Percentiles rank a stretch among this genome's conserved stretches.
Evolutionary conservation across 441 rosid species (phyloP).

Genomic region (Corymbia citriodora): DNA sequence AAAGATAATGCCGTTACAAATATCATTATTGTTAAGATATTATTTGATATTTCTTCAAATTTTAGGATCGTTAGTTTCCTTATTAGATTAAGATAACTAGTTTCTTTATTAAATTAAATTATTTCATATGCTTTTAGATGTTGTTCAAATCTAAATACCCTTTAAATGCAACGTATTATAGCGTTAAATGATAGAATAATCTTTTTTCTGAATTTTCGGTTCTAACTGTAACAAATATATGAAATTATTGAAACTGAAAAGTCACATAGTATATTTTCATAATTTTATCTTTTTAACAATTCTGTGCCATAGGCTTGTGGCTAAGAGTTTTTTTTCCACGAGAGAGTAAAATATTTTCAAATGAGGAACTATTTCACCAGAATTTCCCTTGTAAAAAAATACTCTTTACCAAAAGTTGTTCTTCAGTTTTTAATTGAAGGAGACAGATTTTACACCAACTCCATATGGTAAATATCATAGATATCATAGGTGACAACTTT

Average conservation of each 20-base stretch:
- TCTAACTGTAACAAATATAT: neutral
- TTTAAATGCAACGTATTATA: neutral
- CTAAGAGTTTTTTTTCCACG: neutral
- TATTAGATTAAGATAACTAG: neutral
- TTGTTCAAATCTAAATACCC: neutral
- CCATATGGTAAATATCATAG: fast-evolving
- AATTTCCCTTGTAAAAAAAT: too few relatives aligned
- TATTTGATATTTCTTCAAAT: neutral
- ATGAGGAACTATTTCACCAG: neutral
- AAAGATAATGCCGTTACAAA: neutral
- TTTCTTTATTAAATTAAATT: neutral
- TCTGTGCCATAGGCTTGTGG: neutral
- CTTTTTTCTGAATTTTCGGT: neutral
- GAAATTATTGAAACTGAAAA: neutral
- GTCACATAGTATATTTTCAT: neutral
- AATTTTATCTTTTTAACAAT: neutral
- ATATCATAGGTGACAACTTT: neutral
- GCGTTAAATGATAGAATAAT: neutral
- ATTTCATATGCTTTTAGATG: neutral
- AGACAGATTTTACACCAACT: neutral
- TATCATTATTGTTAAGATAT: neutral
- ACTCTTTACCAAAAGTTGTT: neutral
- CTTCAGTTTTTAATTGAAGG: neutral
- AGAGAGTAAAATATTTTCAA: neutral
- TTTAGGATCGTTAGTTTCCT: neutral